phyloP scores from a whole-genome alignment of 371 early-diverging fungal genomes.

The Lichtheimia ramosa region DNA sequence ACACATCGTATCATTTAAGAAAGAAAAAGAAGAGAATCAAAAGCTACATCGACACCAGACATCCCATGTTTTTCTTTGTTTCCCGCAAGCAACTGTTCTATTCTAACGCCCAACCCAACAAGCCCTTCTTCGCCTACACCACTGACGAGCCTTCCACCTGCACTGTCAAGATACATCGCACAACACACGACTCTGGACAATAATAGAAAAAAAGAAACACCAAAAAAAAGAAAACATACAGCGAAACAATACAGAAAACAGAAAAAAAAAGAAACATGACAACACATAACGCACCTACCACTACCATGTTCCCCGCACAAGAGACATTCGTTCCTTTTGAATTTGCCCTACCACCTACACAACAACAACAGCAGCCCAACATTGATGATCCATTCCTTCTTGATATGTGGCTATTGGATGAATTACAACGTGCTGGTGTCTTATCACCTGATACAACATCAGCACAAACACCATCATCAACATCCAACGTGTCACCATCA shows the following conservation, averaged over 20 bases:
- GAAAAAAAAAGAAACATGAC: slow-evolving; percentile 11
- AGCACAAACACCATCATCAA: not conserved
- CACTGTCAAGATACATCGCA: slow-evolving; percentile 23
- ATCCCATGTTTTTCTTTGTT: slow-evolving; percentile 9
- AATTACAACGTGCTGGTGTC: slow-evolving; percentile 15
- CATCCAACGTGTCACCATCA: not conserved
- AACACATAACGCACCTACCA: not conserved
- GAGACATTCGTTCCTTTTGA: too few relatives aligned
- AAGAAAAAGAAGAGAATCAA: too few relatives aligned
- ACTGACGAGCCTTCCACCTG: slow-evolving; percentile 38
- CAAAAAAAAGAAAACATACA: too few relatives aligned
- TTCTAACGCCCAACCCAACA: slow-evolving; percentile 10
- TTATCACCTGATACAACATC: slow-evolving; percentile 4
- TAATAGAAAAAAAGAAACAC: slow-evolving; percentile 13
- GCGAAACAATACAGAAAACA: slow-evolving; percentile 5
- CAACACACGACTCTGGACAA: slow-evolving; percentile 15
- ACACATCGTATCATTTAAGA: too few relatives aligned
- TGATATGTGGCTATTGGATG: slow-evolving; percentile 15
- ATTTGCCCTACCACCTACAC: too few relatives aligned
- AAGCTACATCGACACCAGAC: too few relatives aligned
- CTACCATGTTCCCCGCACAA: too few relatives aligned
- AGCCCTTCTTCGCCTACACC: slow-evolving; percentile 30
- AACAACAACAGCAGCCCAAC: too few relatives aligned
- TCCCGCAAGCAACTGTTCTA: slow-evolving; percentile 20
- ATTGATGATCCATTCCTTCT: not conserved